Conservation (phyloP, 2,329 filamentous ascomycete genomes). For the Aspergillus neoniger region DNA sequence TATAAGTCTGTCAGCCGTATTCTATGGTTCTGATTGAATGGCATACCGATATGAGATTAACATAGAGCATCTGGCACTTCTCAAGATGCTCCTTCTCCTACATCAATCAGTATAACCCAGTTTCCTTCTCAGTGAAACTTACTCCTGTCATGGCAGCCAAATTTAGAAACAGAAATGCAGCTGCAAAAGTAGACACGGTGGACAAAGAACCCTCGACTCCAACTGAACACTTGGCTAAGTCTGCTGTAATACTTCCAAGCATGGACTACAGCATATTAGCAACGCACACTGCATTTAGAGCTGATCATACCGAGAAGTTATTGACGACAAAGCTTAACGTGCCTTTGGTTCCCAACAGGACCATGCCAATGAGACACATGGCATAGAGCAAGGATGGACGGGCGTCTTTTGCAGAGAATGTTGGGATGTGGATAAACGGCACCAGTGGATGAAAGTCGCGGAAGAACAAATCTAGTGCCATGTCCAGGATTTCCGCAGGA, state of each 20-base stretch:
- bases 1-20: slow-evolving; percentile 17
- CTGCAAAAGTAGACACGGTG: slow-evolving; percentile 51
- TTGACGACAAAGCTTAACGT: slow-evolving; percentile 52
- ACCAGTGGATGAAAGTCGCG: slow-evolving; percentile 56
- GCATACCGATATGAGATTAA: slow-evolving; percentile 49
- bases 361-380: slow-evolving; percentile 57
- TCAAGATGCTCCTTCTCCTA: slow-evolving; percentile 49
- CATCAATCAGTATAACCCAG: not conserved
- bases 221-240: slow-evolving; percentile 47
- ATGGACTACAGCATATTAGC: slow-evolving; percentile 24
- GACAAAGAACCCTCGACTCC: slow-evolving; percentile 43
- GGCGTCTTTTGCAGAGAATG: slow-evolving; percentile 54
- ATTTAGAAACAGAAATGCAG: slow-evolving; percentile 51
- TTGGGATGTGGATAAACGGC: slow-evolving; percentile 56
- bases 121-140: not conserved
- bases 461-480: slow-evolving; percentile 57
- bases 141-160: slow-evolving; percentile 52
- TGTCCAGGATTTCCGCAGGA: slow-evolving; percentile 56
- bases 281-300: not conserved
- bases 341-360: slow-evolving; percentile 54
- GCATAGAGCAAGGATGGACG: slow-evolving; percentile 51
- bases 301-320: slow-evolving; percentile 43
- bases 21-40: not conserved
- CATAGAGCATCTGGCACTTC: slow-evolving; percentile 54
- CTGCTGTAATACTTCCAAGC: slow-evolving; percentile 44